phyloP scores from a whole-genome alignment of 306 rosid genomes.

The Sesbania bispinosa region DNA sequence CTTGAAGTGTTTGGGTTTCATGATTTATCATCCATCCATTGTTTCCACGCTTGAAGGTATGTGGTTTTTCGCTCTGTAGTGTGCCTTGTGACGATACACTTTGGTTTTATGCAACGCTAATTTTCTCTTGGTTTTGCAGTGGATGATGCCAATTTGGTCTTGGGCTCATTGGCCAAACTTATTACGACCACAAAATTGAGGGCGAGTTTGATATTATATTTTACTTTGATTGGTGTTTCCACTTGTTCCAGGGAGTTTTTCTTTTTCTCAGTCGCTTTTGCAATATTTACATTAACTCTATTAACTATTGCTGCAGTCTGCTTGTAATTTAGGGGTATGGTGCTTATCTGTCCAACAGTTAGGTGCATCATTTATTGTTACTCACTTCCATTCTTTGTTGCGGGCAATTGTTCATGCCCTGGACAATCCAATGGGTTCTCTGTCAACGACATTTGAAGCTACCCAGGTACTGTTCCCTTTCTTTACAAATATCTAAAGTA shows the following conservation, averaged over 20 bases:
- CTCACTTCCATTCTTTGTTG: constrained; percentile 50
- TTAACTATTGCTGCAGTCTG: constrained; percentile 49
- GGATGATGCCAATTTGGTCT: constrained; percentile 51
- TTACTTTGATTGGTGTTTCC: background rate
- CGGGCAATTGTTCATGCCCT: constrained; percentile 65
- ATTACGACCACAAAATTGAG: constrained; percentile 62
- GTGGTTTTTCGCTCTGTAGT: background rate
- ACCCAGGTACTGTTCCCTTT: constrained; percentile 50
- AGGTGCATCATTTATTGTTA: constrained; percentile 38
- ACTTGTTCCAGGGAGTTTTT: background rate
- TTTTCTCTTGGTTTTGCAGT: constrained; percentile 34
- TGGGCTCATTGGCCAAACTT: constrained; percentile 54
- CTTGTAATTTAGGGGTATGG: constrained; percentile 87
- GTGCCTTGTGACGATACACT: background rate
- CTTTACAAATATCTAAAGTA: background rate
- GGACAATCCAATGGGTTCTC: constrained; percentile 80
- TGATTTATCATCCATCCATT: constrained; percentile 67
- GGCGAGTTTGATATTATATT: constrained; percentile 33
- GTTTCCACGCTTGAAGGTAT: constrained; percentile 50
- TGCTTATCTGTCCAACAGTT: constrained; percentile 79
- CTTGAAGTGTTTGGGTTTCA: constrained; percentile 82
- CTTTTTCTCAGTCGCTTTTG: background rate
- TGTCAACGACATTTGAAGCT: constrained; percentile 92
- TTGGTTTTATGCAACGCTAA: background rate
- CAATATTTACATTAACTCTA: background rate